Evolutionary conservation across 768 basidiomycete genomes (phyloP).

Genomic region (Nevesoporus exiguus): DNA sequence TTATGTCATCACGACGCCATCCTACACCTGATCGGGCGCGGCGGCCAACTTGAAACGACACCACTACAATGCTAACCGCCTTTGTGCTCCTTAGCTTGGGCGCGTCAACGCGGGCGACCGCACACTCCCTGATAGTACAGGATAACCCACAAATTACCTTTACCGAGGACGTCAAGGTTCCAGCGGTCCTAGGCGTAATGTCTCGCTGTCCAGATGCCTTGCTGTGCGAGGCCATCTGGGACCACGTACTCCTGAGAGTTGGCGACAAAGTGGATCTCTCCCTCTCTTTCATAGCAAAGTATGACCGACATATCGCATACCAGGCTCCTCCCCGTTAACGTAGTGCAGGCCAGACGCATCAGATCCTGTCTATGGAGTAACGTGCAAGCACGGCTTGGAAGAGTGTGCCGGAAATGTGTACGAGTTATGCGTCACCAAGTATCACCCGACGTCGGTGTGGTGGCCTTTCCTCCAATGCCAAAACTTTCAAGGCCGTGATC

Average conservation of each 20-base stretch:
- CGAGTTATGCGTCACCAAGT: slow-evolving; percentile 74
- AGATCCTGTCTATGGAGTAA: slow-evolving; percentile 71
- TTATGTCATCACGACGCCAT: slow-evolving; percentile 32
- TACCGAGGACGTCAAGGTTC: slow-evolving; percentile 39
- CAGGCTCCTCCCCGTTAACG: slow-evolving; percentile 10
- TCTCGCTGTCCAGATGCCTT: slow-evolving; percentile 79
- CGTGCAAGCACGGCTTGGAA: slow-evolving; percentile 72
- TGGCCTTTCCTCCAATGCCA: slow-evolving; percentile 85
- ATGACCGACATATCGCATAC: slow-evolving; percentile 28
- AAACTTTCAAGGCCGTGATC: slow-evolving; percentile 57
- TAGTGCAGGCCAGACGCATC: slow-evolving; percentile 53
- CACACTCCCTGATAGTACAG: slow-evolving; percentile 21
- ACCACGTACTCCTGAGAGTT: slow-evolving; percentile 63
- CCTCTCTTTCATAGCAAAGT: slow-evolving; percentile 74
- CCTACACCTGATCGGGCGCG: background rate
- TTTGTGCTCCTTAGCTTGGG: slow-evolving; percentile 19
- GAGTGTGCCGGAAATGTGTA: slow-evolving; percentile 92
- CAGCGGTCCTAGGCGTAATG: slow-evolving; percentile 59
- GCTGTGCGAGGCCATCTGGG: slow-evolving; percentile 74
- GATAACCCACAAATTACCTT: slow-evolving; percentile 11
- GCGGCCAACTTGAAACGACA: slow-evolving; percentile 1
- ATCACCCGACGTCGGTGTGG: slow-evolving; percentile 56
- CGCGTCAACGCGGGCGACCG: slow-evolving; percentile 10
- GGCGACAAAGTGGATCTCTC: slow-evolving; percentile 62
- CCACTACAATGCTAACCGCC: slow-evolving; percentile 22